Percentiles rank a stretch among this genome's conserved stretches.
phyloP scores from a whole-genome alignment of 768 basidiomycete species.

The Pleurotus platypus region DNA sequence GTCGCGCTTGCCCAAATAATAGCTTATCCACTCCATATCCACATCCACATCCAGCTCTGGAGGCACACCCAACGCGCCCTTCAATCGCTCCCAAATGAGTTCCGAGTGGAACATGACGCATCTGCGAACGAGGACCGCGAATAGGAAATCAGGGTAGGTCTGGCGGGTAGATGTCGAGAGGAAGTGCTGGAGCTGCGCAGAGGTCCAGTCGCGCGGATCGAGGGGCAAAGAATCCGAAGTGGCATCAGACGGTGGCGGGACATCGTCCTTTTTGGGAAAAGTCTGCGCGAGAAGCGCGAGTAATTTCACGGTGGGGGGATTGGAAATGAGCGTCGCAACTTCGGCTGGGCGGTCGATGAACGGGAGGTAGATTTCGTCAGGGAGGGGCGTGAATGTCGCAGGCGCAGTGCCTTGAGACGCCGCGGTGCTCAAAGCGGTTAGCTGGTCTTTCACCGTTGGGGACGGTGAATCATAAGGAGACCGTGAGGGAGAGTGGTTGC shows the following conservation, averaged over 20 bases:
- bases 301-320: constrained; percentile 63
- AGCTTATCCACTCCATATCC: constrained; percentile 16
- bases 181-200: constrained; percentile 63
- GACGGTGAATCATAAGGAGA: constrained; percentile 18
- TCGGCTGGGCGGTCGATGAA: constrained; percentile 83
- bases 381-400: constrained; percentile 70
- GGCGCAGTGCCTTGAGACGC: constrained; percentile 25
- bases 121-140: constrained; percentile 69
- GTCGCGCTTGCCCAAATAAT: constrained; percentile 20
- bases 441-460: constrained; percentile 9
- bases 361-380: constrained; percentile 76
- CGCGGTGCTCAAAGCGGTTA: background rate
- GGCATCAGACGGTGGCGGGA: constrained; percentile 18
- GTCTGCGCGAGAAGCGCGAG: constrained; percentile 74
- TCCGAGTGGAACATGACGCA: constrained; percentile 78
- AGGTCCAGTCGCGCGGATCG: constrained; percentile 73
- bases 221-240: constrained; percentile 27
- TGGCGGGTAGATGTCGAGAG: constrained; percentile 63
- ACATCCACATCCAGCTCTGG: constrained; percentile 74
- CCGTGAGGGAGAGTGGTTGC: constrained; percentile 10
- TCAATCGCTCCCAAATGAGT: constrained; percentile 89
- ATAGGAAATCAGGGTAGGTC: constrained; percentile 63
- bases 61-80: constrained; percentile 83
- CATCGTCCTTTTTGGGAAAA: constrained; percentile 35
- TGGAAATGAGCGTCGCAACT: constrained; percentile 63